phyloP scores from a whole-genome alignment of 345 rosid species.

The Salix purpurea region DNA sequence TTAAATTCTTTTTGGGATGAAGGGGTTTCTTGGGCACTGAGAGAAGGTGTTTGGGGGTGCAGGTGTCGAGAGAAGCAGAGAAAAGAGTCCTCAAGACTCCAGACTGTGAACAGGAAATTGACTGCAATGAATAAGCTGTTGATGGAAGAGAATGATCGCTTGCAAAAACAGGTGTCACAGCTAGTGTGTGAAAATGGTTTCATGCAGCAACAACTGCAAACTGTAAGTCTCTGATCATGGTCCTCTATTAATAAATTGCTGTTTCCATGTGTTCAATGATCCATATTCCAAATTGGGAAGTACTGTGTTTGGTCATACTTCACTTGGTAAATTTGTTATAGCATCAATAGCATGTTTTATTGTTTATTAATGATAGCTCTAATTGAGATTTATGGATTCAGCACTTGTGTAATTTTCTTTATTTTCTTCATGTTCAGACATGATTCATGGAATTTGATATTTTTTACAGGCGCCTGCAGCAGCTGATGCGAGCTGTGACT shows the following conservation, averaged over 20 bases:
- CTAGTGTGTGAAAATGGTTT: slow-evolving; percentile 86
- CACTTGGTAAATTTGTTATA: neutral
- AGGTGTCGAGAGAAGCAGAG: slow-evolving; percentile 99
- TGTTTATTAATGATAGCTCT: neutral
- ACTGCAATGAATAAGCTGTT: slow-evolving; percentile 94
- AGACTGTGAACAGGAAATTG: slow-evolving; percentile 89
- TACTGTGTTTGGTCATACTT: neutral
- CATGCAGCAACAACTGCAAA: slow-evolving; percentile 83
- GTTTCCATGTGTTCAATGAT: neutral
- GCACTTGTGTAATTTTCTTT: neutral
- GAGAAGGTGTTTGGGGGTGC: slow-evolving; percentile 24
- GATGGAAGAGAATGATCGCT: slow-evolving; percentile 98
- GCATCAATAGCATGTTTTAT: neutral
- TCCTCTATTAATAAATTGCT: neutral
- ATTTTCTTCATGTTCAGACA: neutral
- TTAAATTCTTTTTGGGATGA: neutral
- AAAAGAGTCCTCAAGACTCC: slow-evolving; percentile 90
- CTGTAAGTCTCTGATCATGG: slow-evolving; percentile 38
- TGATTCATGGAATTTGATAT: slow-evolving; percentile 8
- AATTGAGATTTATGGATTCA: neutral
- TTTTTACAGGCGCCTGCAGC: slow-evolving; percentile 56
- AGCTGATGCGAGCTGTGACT: slow-evolving; percentile 91
- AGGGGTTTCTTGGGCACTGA: slow-evolving; percentile 5
- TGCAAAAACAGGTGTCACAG: slow-evolving; percentile 98
- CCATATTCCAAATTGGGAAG: neutral